Evolutionary conservation across 2,329 filamentous ascomycete species (phyloP).

Genomic region (Exophiala viscosa): DNA sequence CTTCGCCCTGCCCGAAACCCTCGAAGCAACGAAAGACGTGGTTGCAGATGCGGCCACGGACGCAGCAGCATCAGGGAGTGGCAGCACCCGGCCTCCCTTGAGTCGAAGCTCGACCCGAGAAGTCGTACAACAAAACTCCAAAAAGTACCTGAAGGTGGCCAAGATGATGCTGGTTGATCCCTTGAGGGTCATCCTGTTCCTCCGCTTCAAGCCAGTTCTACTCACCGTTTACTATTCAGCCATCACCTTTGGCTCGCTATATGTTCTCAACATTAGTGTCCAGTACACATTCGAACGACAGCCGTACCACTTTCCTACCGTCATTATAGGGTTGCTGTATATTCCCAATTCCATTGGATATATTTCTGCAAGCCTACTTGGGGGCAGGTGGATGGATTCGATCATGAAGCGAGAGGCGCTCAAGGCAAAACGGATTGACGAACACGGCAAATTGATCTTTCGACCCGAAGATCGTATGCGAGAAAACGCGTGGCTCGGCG

Average conservation of each 20-base stretch:
- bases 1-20: conserved; percentile 45
- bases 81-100: conserved; percentile 30
- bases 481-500: conserved; percentile 76
- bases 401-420: conserved; percentile 76
- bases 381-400: conserved; percentile 72
- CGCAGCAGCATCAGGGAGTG: conserved; percentile 14
- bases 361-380: conserved; percentile 62
- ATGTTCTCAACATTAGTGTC: conserved; percentile 72
- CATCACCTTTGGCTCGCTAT: conserved; percentile 71
- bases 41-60: conserved; percentile 30
- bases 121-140: conserved; percentile 58
- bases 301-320: conserved; percentile 66
- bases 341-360: conserved; percentile 74
- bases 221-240: conserved; percentile 71
- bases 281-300: conserved; percentile 63
- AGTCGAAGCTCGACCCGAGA: conserved; percentile 59
- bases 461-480: conserved; percentile 77
- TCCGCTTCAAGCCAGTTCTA: conserved; percentile 70
- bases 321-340: conserved; percentile 72
- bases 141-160: conserved; percentile 50
- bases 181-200: conserved; percentile 64
- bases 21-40: conserved; percentile 32
- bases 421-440: conserved; percentile 66
- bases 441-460: conserved; percentile 62
- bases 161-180: conserved; percentile 68